Base-by-base conservation (phyloP, 2,329 filamentous ascomycete species). In the Epichloe brachyelytri region DNA sequence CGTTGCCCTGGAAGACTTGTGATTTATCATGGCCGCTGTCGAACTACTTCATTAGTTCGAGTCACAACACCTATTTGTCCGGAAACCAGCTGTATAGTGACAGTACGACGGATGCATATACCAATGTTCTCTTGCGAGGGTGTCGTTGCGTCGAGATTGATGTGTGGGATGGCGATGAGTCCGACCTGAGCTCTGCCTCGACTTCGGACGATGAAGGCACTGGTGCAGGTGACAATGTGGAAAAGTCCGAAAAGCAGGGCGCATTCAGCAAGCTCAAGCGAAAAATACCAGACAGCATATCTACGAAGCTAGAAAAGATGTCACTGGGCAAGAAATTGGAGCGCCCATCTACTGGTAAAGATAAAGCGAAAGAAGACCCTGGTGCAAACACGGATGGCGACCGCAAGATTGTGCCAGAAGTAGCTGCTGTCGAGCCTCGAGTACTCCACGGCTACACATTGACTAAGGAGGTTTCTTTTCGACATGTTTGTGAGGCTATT, bases 141-240 rank as follows among this genome's bases (percentile, higher is more conserved):
- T 95, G 90, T 60, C 83, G 90, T 17, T 96, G 90, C 67, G 83
- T 96, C 53, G 90, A 96, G 70, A 87, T 96, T 54, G 90, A 96
- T 62, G 94, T 93, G 60, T 96, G 90, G 90, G 88, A 96, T 64
- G 90, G 90, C 41, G 81, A 85, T 51, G 84, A 89, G 60, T 88
- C 61, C 61, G 85, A 66, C 77, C 85, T 50, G 74, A 85, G 66
- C 76, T 85, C 65, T 71, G 79, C 61, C 8, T 71, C 66, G 49
- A 68, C 67, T 49, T 71, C 65, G 50, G 70, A 68, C 45, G 69
- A 80, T 86, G 15, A 67, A 71, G 43, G 60, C 62, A 47, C 57
- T 63, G 26, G 30, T 36, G 12, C 46, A 6, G 63, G 45, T 79
- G 45, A 83, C 15, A 65, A 69, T 19, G 69, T 70, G 33, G 17